Percentiles rank a stretch among this genome's conserved stretches.
Conservation (phyloP, 2,329 filamentous ascomycete species). For the Botrytis porri region DNA sequence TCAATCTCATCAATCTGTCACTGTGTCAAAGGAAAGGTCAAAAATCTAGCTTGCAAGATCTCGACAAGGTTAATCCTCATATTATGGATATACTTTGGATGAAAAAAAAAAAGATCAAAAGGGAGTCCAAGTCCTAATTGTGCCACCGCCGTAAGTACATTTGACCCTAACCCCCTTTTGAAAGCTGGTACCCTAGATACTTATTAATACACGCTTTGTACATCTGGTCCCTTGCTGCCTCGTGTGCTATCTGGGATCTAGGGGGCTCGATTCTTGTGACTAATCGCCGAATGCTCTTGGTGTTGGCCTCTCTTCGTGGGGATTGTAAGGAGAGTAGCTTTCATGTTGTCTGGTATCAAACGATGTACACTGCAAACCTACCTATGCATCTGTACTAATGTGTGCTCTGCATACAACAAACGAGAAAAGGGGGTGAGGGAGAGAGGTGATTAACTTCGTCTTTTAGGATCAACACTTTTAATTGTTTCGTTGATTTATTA, state of each 20-base stretch:
- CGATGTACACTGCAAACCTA: neutral
- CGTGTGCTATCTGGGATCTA: conserved; percentile 7
- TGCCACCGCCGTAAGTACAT: neutral
- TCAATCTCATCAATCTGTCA: neutral
- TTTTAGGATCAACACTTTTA: neutral
- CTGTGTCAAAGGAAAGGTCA: neutral
- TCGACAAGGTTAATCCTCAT: conserved; percentile 5
- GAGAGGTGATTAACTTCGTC: neutral
- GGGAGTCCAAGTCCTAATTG: conserved; percentile 3
- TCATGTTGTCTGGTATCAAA: neutral
- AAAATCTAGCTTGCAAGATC: neutral
- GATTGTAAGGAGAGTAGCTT: too few species aligned
- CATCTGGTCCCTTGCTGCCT: conserved; percentile 10
- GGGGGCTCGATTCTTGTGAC: neutral
- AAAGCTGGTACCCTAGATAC: conserved; percentile 6
- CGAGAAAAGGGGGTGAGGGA: neutral
- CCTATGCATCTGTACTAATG: neutral
- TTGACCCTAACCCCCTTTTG: conserved; percentile 6
- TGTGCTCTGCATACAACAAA: neutral
- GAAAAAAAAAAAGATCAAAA: conserved; percentile 12
- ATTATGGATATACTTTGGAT: neutral
- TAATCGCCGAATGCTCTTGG: neutral
- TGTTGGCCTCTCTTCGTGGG: neutral
- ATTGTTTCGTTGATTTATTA: neutral
- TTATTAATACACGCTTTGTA: neutral